A percentile compares a stretch with the other conserved stretches of the same genome.
Evolutionary conservation across 176 grass and related monocot species (phyloP).

Genomic region (Stipa capillata): DNA sequence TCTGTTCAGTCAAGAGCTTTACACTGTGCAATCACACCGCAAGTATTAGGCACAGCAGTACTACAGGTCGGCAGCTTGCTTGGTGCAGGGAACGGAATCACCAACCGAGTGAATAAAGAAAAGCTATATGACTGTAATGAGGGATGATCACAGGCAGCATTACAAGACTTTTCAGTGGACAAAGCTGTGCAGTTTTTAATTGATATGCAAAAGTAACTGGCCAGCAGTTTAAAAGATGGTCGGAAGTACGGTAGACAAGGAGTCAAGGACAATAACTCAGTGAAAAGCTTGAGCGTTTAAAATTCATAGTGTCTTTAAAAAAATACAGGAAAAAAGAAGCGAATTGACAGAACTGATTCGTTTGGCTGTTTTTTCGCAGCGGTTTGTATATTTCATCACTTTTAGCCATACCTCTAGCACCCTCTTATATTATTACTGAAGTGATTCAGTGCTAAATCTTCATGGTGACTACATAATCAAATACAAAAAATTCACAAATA

Average conservation of each 20-base stretch:
- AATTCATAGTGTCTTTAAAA: too few relatives aligned
- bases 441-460: too few relatives aligned
- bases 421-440: too few relatives aligned
- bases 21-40: conserved; percentile 18
- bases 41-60: neutral
- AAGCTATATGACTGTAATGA: neutral
- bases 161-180: neutral
- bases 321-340: too few relatives aligned
- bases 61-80: neutral
- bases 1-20: conserved; percentile 27
- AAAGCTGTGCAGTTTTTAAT: neutral
- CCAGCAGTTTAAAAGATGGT: neutral
- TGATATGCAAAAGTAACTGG: neutral
- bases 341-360: neutral
- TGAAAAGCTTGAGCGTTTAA: too few relatives aligned
- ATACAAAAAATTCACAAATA: too few relatives aligned
- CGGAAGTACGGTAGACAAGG: neutral
- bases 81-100: too few relatives aligned
- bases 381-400: neutral
- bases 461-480: too few relatives aligned
- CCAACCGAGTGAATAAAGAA: neutral
- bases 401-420: too few relatives aligned
- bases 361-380: neutral
- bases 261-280: neutral
- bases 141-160: neutral